Evolutionary conservation across 495 filamentous ascomycete species (phyloP), one percentile per base, ranked within the genome.

Genomic region (Venustampulla echinocandica): DNA sequence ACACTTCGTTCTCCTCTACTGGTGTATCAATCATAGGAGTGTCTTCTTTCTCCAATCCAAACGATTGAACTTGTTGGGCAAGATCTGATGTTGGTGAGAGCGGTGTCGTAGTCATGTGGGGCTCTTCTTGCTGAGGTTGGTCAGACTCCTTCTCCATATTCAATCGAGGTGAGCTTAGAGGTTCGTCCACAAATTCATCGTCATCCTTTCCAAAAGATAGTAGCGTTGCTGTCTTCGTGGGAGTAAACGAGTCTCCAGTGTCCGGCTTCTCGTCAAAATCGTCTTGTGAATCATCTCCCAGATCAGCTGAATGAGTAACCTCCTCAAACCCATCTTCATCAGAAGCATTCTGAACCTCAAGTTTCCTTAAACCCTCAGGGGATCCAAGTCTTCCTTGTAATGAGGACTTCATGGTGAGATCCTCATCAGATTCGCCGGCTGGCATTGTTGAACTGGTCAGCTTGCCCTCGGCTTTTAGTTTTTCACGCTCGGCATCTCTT

Each of bases 241-340:
- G 23, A 14, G 6, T 41, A 14, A 55, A 27, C 14, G 57, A 36
- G 32, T 50, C 46, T 28, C 47, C 56, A n/a, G 18, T 20, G 10
- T 52, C 52, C 19, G 50, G 50, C 45, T 68, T 69, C 52, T 67
- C 69, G 42, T 72, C 67, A 28, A 69, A 65, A 37, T 71, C 66
- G 22, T 74, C 69, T 39, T 73, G 72, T 36, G 69, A 68, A 41
- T 84, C 81, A 39, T 87, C 82, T 5, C 71, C 71, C 36, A 84
- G 67, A 36, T 83, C 84, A 2, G 77, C 76, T 15, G 77, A 74
- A 42, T 80, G 76, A 14, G 77, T 76, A 15, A 98, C 89, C 61
- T 95, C 87, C 62, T 98, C 92, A 56, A 95, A 98, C 0, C 86
- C 89, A 58, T 97, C 90, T 44, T 95, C 90, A 45, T 96, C 92